These are phyloP conservation scores for Botrytis elliptica DNA, from an alignment of 2,329 filamentous ascomycete genomes.

Conservation along the genomic window DNA sequence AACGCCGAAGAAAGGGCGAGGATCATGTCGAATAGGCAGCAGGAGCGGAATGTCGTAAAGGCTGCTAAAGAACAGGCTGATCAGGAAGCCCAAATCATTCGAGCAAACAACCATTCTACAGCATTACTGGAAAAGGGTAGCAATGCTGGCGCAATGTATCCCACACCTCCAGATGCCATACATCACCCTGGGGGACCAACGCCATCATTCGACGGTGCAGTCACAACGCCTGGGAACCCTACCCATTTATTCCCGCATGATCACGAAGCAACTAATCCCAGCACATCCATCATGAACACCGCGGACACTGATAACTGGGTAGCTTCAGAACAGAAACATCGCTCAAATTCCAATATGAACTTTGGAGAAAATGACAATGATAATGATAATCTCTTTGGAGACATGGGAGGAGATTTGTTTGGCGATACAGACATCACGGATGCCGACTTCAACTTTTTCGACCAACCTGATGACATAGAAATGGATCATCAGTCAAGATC, in stretches of 20 bases:
- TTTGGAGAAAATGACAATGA: slow-evolving; percentile 36
- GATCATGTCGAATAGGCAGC: slow-evolving; percentile 48
- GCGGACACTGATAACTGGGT: slow-evolving; percentile 35
- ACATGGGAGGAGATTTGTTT: slow-evolving; percentile 68
- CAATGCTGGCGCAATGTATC: slow-evolving; percentile 60
- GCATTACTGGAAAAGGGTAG: slow-evolving; percentile 51
- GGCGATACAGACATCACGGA: slow-evolving; percentile 68
- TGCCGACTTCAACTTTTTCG: slow-evolving; percentile 81
- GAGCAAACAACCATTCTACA: slow-evolving; percentile 53
- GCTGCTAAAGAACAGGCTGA: slow-evolving; percentile 44
- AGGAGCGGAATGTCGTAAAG: slow-evolving; percentile 47
- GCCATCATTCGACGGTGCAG: slow-evolving; percentile 55
- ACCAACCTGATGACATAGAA: slow-evolving; percentile 51
- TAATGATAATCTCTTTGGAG: slow-evolving; percentile 60
- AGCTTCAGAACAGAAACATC: slow-evolving; percentile 32
- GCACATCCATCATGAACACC: slow-evolving; percentile 25
- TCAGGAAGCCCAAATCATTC: slow-evolving; percentile 45
- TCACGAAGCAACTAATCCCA: slow-evolving; percentile 32
- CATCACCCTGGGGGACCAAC: slow-evolving; percentile 54
- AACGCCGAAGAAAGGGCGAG: slow-evolving; percentile 45
- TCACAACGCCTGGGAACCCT: slow-evolving; percentile 54
- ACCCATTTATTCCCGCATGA: slow-evolving; percentile 43
- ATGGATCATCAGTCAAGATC: slow-evolving; percentile 23
- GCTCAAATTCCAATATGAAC: slow-evolving; percentile 26
- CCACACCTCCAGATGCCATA: slow-evolving; percentile 67